Percentiles rank a stretch among this genome's conserved stretches.
phyloP scores from a whole-genome alignment of 306 rosid genomes.

The Hippophae gyantsensis region DNA sequence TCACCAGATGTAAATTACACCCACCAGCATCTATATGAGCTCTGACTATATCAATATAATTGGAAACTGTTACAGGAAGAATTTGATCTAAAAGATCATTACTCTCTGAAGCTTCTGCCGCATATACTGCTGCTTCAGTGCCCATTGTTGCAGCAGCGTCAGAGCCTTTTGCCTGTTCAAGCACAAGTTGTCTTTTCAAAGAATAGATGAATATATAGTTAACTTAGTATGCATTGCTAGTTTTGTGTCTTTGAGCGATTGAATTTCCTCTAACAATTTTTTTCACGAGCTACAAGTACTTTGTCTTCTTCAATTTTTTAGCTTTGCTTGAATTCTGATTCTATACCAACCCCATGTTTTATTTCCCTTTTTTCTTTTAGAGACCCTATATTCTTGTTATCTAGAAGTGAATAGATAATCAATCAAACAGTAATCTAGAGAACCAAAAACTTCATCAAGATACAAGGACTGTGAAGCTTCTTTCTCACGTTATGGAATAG shows the following conservation, averaged over 20 bases:
- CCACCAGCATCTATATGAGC: conserved; percentile 75
- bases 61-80: conserved; percentile 72
- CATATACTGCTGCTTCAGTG: conserved; percentile 91
- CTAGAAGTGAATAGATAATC: no score
- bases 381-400: no score
- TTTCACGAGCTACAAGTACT: no score
- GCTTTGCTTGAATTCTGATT: no score
- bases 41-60: conserved; percentile 66
- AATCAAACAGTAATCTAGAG: no score
- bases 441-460: no score
- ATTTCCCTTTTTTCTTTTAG: no score
- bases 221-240: neutral
- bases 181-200: conserved; percentile 16
- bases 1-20: conserved; percentile 17
- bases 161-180: conserved; percentile 69
- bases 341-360: no score
- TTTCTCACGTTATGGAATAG: neutral
- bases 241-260: neutral
- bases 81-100: conserved; percentile 82
- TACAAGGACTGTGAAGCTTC: neutral
- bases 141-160: conserved; percentile 93
- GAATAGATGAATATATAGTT: neutral
- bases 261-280: no score
- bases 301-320: no score
- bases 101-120: conserved; percentile 82